Conservation (phyloP, 257 asterid species). For the Nyctanthes arbortristis region DNA sequence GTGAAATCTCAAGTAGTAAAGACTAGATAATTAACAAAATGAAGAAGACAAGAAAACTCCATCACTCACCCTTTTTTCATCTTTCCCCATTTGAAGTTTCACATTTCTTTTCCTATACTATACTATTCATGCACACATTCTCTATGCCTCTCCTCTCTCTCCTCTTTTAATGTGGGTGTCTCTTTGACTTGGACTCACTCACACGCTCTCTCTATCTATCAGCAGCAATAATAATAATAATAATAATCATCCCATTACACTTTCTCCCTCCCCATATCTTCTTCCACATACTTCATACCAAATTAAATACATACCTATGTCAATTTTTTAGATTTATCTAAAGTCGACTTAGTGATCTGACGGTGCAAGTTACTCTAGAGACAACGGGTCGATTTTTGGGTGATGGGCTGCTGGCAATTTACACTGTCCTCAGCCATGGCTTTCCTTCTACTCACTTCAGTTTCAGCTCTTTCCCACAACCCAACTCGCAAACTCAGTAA, state of each 20-base stretch:
- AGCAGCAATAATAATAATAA: slow-evolving; percentile 39
- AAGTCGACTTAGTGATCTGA: too few relatives aligned
- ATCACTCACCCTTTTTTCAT: too few relatives aligned
- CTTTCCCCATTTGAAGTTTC: too few relatives aligned
- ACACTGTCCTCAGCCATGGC: slow-evolving; percentile 47
- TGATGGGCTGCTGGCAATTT: slow-evolving; percentile 30
- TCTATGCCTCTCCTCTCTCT: slow-evolving; percentile 20
- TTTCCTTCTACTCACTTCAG: slow-evolving; percentile 48
- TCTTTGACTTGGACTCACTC: slow-evolving; percentile 64
- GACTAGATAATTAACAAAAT: too few relatives aligned
- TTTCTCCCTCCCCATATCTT: slow-evolving; percentile 25
- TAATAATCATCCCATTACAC: too few relatives aligned
- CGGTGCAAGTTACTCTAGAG: too few relatives aligned
- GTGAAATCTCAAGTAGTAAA: too few relatives aligned
- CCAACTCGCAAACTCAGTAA: slow-evolving; percentile 48
- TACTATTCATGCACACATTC: slow-evolving; percentile 16
- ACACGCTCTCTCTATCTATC: slow-evolving; percentile 41
- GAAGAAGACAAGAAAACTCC: too few relatives aligned
- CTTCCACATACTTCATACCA: background rate
- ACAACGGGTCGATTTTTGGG: too few relatives aligned
- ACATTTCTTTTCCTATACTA: too few relatives aligned
- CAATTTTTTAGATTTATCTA: too few relatives aligned
- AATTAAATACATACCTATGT: slow-evolving; percentile 2
- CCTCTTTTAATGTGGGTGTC: slow-evolving; percentile 38
- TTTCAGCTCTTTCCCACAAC: slow-evolving; percentile 32